A percentile compares a stretch with the other conserved stretches of the same genome.
phyloP scores from a whole-genome alignment of 2,329 filamentous ascomycete species.

The Hymenoscyphus linearis region DNA sequence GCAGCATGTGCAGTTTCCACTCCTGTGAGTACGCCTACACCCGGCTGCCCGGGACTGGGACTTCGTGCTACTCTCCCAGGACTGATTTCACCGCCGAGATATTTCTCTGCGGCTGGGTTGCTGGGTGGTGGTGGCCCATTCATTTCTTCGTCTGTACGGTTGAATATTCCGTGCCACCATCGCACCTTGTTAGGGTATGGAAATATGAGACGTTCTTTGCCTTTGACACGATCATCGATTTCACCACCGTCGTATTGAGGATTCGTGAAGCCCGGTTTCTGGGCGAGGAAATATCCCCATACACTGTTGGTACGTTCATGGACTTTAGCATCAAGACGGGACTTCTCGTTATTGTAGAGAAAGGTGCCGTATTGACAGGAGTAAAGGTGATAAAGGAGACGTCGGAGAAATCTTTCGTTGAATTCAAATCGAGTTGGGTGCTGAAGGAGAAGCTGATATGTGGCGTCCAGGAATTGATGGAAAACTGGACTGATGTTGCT shows the following conservation, averaged over 20 bases:
- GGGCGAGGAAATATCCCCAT: conserved; percentile 90
- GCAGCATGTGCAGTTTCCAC: conserved; percentile 25
- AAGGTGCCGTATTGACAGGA: conserved; percentile 97
- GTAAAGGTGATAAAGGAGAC: conserved; percentile 88
- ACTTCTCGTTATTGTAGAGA: conserved; percentile 89
- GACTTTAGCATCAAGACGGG: conserved; percentile 66
- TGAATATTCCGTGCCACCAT: conserved; percentile 92
- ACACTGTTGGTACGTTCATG: conserved; percentile 75
- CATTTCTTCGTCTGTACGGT: conserved; percentile 86
- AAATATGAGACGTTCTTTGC: conserved; percentile 78
- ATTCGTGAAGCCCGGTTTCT: conserved; percentile 77
- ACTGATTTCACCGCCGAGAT: conserved; percentile 14
- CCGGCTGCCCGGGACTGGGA: conserved; percentile 5
- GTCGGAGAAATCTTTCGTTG: conserved; percentile 86
- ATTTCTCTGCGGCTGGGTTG: conserved; percentile 40
- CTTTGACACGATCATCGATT: conserved; percentile 73
- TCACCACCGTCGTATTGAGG: conserved; percentile 64
- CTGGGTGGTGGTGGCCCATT: conserved; percentile 54
- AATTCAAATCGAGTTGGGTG: conserved; percentile 89
- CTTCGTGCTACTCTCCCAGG: not conserved
- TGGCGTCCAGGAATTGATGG: conserved; percentile 93
- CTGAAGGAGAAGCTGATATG: conserved; percentile 84
- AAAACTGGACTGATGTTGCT: conserved; percentile 95
- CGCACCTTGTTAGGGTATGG: conserved; percentile 71
- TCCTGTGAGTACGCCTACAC: conserved; percentile 22